Conservation (phyloP, 2,329 filamentous ascomycete species). For the Cytospora paraplurivora region DNA sequence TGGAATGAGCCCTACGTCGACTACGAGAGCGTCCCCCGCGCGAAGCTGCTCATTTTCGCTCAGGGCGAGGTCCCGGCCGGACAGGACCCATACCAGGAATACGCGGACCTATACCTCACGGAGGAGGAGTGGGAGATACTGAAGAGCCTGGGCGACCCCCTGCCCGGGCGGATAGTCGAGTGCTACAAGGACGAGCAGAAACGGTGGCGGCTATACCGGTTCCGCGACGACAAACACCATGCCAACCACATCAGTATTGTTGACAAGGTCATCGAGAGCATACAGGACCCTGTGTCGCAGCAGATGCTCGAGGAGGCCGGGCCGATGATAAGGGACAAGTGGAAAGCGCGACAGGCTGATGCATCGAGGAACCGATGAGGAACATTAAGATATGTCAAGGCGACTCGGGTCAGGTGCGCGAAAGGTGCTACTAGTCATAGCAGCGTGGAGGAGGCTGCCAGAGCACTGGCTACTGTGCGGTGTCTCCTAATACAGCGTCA, state of each 20-base stretch:
- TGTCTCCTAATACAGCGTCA: no score
- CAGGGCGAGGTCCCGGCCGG: slow-evolving; percentile 52
- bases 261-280: slow-evolving; percentile 84
- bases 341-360: slow-evolving; percentile 65
- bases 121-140: slow-evolving; percentile 81
- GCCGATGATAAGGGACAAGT: slow-evolving; percentile 72
- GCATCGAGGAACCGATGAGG: slow-evolving; percentile 34
- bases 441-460: no score
- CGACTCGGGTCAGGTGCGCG: no score
- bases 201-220: slow-evolving; percentile 84
- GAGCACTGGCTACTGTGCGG: no score
- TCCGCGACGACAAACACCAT: slow-evolving; percentile 89
- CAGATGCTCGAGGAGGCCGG: slow-evolving; percentile 74
- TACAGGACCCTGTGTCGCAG: slow-evolving; percentile 81
- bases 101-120: slow-evolving; percentile 68
- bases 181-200: slow-evolving; percentile 76
- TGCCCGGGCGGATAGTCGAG: slow-evolving; percentile 89
- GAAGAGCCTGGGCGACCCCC: slow-evolving; percentile 70
- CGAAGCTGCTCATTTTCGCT: slow-evolving; percentile 71
- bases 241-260: slow-evolving; percentile 88
- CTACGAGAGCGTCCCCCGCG: slow-evolving; percentile 77
- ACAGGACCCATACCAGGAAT: slow-evolving; percentile 61
- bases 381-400: slow-evolving; percentile 1
- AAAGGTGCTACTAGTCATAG: no score
- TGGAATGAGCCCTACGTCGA: slow-evolving; percentile 66